Evolutionary conservation across 805 yeast genomes (phyloP), one percentile per base, ranked within the genome.

Genomic region (Spathaspora sp.): DNA sequence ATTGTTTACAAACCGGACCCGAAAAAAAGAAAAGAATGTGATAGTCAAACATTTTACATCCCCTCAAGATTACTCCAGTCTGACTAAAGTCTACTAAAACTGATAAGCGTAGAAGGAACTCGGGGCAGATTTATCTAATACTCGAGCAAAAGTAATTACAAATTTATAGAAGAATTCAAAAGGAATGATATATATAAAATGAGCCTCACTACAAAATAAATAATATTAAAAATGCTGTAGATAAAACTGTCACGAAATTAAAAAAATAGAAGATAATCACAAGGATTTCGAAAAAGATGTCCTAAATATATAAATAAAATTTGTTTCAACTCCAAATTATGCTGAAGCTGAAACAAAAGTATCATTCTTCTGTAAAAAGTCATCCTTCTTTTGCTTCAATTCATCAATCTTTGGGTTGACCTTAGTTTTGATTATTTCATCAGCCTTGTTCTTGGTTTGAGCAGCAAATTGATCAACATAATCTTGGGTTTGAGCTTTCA

Each of bases 401-500:
- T 50, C 55, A 18, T 56, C 49, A 31, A 54, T 44, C 43, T 48
- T 56, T 48, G 53, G 53, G 38, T 50, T 53, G n/a, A 52, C 51
- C 29, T 54, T 51, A 28, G 54, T 53, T 46, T 60, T 66, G 20
- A 66, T 54, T 8, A 63, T 51, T 14, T 62, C 52, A 53, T 68
- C 74, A 38, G 73, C 74, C 58, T 64, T 71, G 44, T 52, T 59
- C 57, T 66, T 71, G 49, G 76, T 64, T 51, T 60, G 65, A 42
- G 62, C 56, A 28, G 74, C 66, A 42, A 69, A 66, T 35, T 70
- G 75, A 51, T 55, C 53, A 39, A 71, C 76, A 56, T 70, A 71
- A 49, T 59, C 71, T 52, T 69, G 69, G 42, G 78, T 72, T 57
- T 71, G 70, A 44, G 62, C 58, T 57, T 67, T 68, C 57, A 72